Base-by-base conservation (phyloP, 176 grass and related monocot genomes). In the Triticum aestivum region DNA sequence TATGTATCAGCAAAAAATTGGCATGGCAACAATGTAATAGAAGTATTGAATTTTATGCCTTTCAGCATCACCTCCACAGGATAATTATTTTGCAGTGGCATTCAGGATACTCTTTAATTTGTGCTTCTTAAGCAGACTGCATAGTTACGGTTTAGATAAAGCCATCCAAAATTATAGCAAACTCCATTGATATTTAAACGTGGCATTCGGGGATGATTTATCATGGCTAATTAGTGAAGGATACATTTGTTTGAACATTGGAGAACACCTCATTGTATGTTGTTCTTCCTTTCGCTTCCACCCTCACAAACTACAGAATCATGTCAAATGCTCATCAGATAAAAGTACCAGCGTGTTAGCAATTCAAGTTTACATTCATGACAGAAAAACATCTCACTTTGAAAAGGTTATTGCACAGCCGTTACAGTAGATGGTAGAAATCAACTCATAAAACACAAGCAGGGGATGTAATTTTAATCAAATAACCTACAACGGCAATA, bases 201-300 rank as follows among this genome's bases (percentile, higher is more conserved):
- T 66, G 27, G 27, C 61, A 17, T 21, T 44, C 33, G 14, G 64
- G 74, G 64, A 24, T 73, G 67, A 83, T 86, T 61, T 63, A 66
- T 44, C 58, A 82, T 58, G 24, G n/a, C 52, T 33, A 44, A 71
- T n/a, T 39, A 73, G 21, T 67, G 18, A 56, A 41, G 56, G 72
- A 79, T 74, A 62, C 58, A 86, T 29, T 44, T 26, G 52, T 41
- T 2, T 41, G 39, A 38, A 38, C 37, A 6, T 39, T 79, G 21
- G 56, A 74, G 75, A 74, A 82, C 94, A 98, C 96, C 92, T 96
- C 94, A 73, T 88, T 94, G 86, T 94, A 95, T 21, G 93, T 96
- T 61, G 93, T 96, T 69, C 88, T 91, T 91, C 93, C 92, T 91
- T 98, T 98, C 47, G 87, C 87, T 88, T 96, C 85, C 59, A 98